These are phyloP conservation scores for Herpetomonas tarakana DNA, from an alignment of 208 protist genomes.

Conservation along the genomic window DNA sequence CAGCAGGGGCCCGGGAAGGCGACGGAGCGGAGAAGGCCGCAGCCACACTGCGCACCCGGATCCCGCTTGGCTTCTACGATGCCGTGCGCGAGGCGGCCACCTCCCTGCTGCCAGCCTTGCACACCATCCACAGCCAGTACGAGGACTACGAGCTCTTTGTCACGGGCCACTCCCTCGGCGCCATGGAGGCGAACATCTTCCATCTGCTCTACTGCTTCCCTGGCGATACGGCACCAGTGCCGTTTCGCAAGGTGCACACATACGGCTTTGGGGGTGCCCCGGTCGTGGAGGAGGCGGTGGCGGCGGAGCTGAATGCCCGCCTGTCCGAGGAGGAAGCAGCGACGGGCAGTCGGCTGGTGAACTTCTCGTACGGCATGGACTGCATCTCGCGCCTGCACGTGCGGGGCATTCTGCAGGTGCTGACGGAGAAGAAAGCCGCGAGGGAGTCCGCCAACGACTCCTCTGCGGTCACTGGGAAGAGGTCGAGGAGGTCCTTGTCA, in stretches of 20 bases:
- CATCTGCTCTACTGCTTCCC: constrained; percentile 62
- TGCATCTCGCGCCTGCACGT: constrained; percentile 55
- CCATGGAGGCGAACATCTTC: constrained; percentile 67
- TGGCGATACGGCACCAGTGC: constrained; percentile 9
- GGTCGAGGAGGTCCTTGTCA: too few species aligned
- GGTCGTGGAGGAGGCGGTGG: constrained; percentile 38
- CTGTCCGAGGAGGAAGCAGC: constrained; percentile 9
- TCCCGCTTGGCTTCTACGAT: constrained; percentile 69
- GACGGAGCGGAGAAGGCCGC: constrained; percentile 1
- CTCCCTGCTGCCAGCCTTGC: constrained; percentile 35
- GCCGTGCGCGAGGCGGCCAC: constrained; percentile 34
- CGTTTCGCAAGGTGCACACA: constrained; percentile 34
- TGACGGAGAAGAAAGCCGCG: constrained; percentile 9
- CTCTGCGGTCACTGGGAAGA: too few species aligned
- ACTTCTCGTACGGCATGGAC: constrained; percentile 63
- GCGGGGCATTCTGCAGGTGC: constrained; percentile 33
- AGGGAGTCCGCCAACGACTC: not conserved
- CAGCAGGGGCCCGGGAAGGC: not conserved
- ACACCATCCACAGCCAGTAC: constrained; percentile 41
- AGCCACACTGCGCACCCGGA: constrained; percentile 28
- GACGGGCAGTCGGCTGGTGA: constrained; percentile 39
- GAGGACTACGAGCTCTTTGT: constrained; percentile 57
- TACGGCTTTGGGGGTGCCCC: constrained; percentile 58
- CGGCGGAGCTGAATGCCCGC: constrained; percentile 16
- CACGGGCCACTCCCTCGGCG: constrained; percentile 84